Evolutionary conservation across 139 green algal genomes (phyloP).

Genomic region (Picocystis salinarum): DNA sequence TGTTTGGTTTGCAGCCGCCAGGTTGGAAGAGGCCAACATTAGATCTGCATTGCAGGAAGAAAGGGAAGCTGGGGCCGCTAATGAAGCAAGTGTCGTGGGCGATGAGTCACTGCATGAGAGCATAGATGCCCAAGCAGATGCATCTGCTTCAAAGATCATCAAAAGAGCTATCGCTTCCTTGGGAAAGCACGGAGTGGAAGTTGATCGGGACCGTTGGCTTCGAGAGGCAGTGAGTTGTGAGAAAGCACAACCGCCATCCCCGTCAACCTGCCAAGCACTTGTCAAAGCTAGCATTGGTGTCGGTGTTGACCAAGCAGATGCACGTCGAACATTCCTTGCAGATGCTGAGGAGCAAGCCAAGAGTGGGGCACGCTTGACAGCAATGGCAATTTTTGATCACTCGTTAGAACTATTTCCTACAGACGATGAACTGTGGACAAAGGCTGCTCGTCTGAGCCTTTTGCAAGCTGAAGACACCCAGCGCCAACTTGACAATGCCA

Average conservation of each 20-base stretch:
- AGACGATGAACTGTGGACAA: constrained; percentile 68
- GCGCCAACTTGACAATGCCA: no score
- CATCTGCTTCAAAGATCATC: no score
- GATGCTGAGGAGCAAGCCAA: constrained; percentile 63
- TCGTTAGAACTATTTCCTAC: constrained; percentile 41
- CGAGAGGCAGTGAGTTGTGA: constrained; percentile 64
- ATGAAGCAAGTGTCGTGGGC: neutral
- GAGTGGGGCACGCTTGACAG: constrained; percentile 56
- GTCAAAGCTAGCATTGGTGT: constrained; percentile 48
- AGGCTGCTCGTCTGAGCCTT: constrained; percentile 64
- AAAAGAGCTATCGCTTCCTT: constrained; percentile 43
- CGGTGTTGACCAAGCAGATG: constrained; percentile 77
- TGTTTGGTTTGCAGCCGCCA: constrained; percentile 88
- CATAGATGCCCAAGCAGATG: constrained; percentile 52
- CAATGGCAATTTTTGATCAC: constrained; percentile 64
- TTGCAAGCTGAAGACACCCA: no score
- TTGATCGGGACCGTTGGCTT: constrained; percentile 73
- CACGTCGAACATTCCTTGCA: constrained; percentile 68
- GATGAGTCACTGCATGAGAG: no score
- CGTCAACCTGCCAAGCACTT: constrained; percentile 31
- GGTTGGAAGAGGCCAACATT: constrained; percentile 86
- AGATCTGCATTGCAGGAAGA: constrained; percentile 12
- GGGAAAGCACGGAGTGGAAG: constrained; percentile 56
- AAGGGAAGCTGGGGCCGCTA: neutral
- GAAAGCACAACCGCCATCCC: constrained; percentile 25